Evolutionary conservation across 2,329 filamentous ascomycete species (phyloP).

Genomic region (Cordyceps cicadae): DNA sequence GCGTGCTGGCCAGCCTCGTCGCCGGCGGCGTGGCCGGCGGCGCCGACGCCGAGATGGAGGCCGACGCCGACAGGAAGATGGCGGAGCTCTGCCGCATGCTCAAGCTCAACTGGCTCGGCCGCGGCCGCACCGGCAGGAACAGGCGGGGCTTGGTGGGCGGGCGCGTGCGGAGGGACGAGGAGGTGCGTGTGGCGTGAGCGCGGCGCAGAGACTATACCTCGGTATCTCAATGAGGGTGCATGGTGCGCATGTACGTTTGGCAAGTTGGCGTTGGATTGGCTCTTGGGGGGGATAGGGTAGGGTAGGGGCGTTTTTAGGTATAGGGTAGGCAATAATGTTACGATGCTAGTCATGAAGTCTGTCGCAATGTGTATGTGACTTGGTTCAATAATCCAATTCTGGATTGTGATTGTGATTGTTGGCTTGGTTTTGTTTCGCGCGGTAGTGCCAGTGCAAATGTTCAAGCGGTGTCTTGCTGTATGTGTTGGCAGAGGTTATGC

Average conservation of each 20-base stretch:
- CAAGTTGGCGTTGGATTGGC: not conserved
- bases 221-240: too few species aligned
- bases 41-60: slow-evolving; percentile 55
- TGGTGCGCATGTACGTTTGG: not conserved
- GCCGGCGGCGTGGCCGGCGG: slow-evolving; percentile 51
- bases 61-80: slow-evolving; percentile 69
- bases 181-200: slow-evolving; percentile 30
- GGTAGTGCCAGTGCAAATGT: too few species aligned
- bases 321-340: not conserved
- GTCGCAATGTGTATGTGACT: not conserved
- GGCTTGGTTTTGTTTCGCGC: too few species aligned
- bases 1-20: slow-evolving; percentile 71
- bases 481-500: too few species aligned
- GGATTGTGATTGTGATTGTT: too few species aligned
- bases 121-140: slow-evolving; percentile 82
- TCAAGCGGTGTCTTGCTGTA: too few species aligned
- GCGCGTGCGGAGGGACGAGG: slow-evolving; percentile 40
- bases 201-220: too few species aligned
- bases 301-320: not conserved
- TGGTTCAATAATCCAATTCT: too few species aligned
- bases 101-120: slow-evolving; percentile 93
- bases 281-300: not conserved
- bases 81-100: slow-evolving; percentile 77
- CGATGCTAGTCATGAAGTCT: not conserved
- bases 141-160: slow-evolving; percentile 80